Base-by-base conservation (phyloP, 495 filamentous ascomycete genomes). In the Jackrogersella minutella region DNA sequence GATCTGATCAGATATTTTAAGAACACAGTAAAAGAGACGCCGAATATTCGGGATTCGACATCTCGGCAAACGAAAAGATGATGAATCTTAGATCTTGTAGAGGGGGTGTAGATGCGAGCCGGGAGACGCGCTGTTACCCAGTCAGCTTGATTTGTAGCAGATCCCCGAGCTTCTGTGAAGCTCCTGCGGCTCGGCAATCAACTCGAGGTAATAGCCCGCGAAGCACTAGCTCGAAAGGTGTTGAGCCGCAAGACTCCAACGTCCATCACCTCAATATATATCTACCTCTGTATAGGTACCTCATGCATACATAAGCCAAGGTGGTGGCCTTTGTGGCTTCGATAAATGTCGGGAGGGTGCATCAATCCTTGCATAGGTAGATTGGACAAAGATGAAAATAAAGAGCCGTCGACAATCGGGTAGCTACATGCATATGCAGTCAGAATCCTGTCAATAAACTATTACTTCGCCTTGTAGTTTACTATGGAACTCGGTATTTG, bases 201-300 rank as follows among this genome's bases (percentile, higher is more conserved):
- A 22, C 16, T 13, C 24, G 3, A 36, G 16, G 49, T 52, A 24
- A 24, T 52, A 52, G 10, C 36, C 31, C 31, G 49, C 49, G 49
- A 52, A 22, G 28, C 46, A n/a, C 4, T 30, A 31, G 28, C 46
- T 31, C 3, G 24, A 49, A 49, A 14, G 13, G 19, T 31, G 30
- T 52, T 52, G 49, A 52, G 49, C 49, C 49, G 14, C 49, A 49
- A 49, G 14, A n/a, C 24, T 7, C 44, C 24, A 31, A 49, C 16
- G 22, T 47, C 11, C 5, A 47, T 28, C 14, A 5, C 9, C 10
- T 5, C 10, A 24, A 10, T 37, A 37, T 37, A 2, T n/a, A n/a
- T n/a, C n/a, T n/a, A n/a, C n/a, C n/a, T n/a, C n/a, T n/a, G n/a
- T n/a, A n/a, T n/a, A n/a, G n/a, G n/a, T n/a, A n/a, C n/a, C n/a